These are phyloP conservation scores for apple (Malus domestica) DNA, from an alignment of 306 rosid genomes.

Conservation along the genomic window ASM211411v1 NC_041801.1:9102501-9103000, in stretches of 20 bases:
- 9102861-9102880: slow-evolving; percentile 6
- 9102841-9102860: slow-evolving; percentile 16
- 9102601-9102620: not conserved
- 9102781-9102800: not conserved
- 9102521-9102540: no score
- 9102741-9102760: not conserved
- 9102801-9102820: slow-evolving; percentile 13
- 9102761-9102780: slow-evolving; percentile 19
- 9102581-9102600: not conserved
- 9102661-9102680: not conserved
- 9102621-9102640: not conserved
- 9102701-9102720: not conserved
- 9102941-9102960: slow-evolving; percentile 1
- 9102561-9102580: not conserved
- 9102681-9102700: not conserved
- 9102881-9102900: slow-evolving; percentile 16
- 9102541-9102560: no score
- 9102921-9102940: not conserved
- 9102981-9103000: slow-evolving; percentile 1
- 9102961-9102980: not conserved
- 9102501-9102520: not conserved
- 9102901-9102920: not conserved
- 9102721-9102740: not conserved
- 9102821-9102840: slow-evolving; percentile 16
- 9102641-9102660: not conserved